Base-by-base conservation (phyloP, 192 early-diverging fungal genomes). In the Entrophospora sp. region DNA sequence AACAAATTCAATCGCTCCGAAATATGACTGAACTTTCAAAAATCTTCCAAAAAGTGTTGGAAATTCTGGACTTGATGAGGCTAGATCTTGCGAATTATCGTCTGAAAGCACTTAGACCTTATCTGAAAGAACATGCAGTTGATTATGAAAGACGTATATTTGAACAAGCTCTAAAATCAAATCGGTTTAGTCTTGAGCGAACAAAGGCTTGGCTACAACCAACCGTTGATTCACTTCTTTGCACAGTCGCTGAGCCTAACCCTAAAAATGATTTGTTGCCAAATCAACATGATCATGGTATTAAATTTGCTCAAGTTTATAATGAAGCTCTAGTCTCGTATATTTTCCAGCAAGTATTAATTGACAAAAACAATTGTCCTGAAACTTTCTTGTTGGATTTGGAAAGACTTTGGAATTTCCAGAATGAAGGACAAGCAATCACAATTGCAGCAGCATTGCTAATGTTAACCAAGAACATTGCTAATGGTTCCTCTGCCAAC, bases 11-110 rank as follows among this genome's bases (percentile, higher is more conserved):
- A 28, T 60, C 69, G 8, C 37, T 75, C 35, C 66, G 71, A 35
- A 38, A 44, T 14, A 35, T 72, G 1, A 77, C 62, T 20, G 77
- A 79, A 20, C 70, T 77, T 5, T 75, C 86, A 27, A 75, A 81
- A 27, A 63, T 68, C 9, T 69, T 83, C n/a, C 65, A 66, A 25
- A 56, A 51, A 0, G 78, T 85, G 20, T 66, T 91, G 22, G 81
- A 77, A 22, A 40, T 88, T 0, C 66, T 92, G 34, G 89, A 94
- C 20, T 70, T 77, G 10, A 94, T 94, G 92, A 79, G 82, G 48
- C 69, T 91, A 42, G 92, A 94, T 68, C 66, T 93, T n/a, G 75
- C 84, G 28, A 94, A 94, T 72, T 92, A 83, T 72, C 68, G 83
- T 6, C 61, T 94, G 28, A 79, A 78, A 46, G 69, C 76, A 2